These are phyloP conservation scores for Ocimum tenuiflorum DNA, from an alignment of 257 asterid species.

Conservation along the genomic window DNA sequence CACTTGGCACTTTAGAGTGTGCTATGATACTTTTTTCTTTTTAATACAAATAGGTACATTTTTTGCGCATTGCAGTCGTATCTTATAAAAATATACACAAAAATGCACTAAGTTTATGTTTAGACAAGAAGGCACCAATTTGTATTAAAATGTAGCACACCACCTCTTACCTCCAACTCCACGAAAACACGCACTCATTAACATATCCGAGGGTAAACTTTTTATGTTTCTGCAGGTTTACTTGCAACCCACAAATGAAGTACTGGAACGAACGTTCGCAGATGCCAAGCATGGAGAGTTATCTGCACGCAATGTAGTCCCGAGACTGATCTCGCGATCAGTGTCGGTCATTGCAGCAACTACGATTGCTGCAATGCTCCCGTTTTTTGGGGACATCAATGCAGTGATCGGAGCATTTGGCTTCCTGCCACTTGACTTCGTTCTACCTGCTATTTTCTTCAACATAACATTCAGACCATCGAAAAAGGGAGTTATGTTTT, in stretches of 20 bases:
- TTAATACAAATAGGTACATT: too few relatives aligned
- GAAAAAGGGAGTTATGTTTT: conserved; percentile 39
- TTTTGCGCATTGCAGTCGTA: too few relatives aligned
- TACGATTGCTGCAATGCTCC: conserved; percentile 79
- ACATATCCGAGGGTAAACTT: background rate
- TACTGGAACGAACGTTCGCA: conserved; percentile 57
- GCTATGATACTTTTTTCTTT: too few relatives aligned
- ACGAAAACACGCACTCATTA: background rate
- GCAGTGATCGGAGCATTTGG: conserved; percentile 84
- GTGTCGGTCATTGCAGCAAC: conserved; percentile 55
- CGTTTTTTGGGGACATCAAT: conserved; percentile 79
- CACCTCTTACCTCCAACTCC: too few relatives aligned
- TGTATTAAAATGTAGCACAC: too few relatives aligned
- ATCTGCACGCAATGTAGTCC: conserved; percentile 55
- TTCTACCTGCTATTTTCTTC: conserved; percentile 75
- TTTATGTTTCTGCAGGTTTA: conserved; percentile 42
- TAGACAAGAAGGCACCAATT: too few relatives aligned
- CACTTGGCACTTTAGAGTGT: too few relatives aligned
- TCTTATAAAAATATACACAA: too few relatives aligned
- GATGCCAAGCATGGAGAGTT: conserved; percentile 57
- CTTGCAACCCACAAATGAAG: conserved; percentile 87
- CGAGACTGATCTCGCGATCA: conserved; percentile 59
- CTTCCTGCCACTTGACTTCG: conserved; percentile 83
- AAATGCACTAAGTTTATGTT: too few relatives aligned
- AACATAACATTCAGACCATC: conserved; percentile 75